phyloP scores from a whole-genome alignment of 2,329 filamentous ascomycete species.

The Fusarium chlamydosporum region DNA sequence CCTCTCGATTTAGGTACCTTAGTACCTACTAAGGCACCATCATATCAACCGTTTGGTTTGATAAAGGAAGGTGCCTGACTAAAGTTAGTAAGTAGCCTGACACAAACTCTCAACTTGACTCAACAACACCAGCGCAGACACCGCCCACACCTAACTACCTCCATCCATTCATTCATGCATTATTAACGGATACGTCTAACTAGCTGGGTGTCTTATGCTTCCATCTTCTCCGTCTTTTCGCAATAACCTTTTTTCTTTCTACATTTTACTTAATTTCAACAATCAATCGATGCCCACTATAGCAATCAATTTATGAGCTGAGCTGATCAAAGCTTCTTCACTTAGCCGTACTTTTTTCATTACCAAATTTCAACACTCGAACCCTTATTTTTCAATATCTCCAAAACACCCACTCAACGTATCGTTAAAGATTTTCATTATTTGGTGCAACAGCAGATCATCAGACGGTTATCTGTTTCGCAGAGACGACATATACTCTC shows the following conservation, averaged over 20 bases:
- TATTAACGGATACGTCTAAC: not conserved
- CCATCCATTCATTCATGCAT: conserved; percentile 6
- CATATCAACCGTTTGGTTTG: not conserved
- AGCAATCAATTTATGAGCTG: not conserved
- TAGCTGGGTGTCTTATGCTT: not conserved
- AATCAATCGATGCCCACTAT: not conserved
- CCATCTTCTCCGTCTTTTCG: not conserved
- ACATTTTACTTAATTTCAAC: not conserved
- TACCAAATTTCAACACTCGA: conserved; percentile 14
- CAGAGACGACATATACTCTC: not conserved
- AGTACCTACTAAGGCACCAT: not conserved
- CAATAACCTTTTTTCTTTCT: not conserved
- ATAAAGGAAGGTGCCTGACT: conserved; percentile 5
- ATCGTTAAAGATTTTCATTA: conserved; percentile 21
- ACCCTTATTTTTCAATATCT: conserved; percentile 30
- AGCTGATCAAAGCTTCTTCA: not conserved
- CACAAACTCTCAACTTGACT: not conserved
- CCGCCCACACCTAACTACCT: not conserved
- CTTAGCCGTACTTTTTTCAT: not conserved
- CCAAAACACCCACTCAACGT: conserved; percentile 22
- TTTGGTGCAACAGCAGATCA: conserved; percentile 1
- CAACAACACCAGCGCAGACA: conserved; percentile 5
- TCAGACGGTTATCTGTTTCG: not conserved
- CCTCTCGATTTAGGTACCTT: no score
- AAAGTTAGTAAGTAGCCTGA: not conserved